Percentiles rank a stretch among this genome's conserved stretches.
These are phyloP conservation scores for Leccinum rimulosum DNA, from an alignment of 768 basidiomycete genomes.

Conservation along the genomic window DNA sequence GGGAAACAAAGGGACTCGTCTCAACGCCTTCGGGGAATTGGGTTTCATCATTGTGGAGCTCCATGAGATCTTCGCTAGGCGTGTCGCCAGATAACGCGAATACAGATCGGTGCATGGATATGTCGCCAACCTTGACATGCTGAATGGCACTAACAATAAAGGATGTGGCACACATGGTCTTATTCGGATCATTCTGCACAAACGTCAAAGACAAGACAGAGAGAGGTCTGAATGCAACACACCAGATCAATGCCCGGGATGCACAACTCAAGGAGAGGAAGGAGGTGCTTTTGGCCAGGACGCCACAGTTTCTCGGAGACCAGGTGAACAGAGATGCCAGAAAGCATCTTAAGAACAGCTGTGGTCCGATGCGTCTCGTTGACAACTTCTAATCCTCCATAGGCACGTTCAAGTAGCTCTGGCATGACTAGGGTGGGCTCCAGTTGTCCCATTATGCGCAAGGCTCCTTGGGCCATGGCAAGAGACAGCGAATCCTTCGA, in stretches of 20 bases:
- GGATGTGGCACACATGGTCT: conserved; percentile 77
- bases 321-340: conserved; percentile 72
- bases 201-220: conserved; percentile 1
- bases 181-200: conserved; percentile 70
- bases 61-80: conserved; percentile 54
- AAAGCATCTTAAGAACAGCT: conserved; percentile 82
- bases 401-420: conserved; percentile 85
- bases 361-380: conserved; percentile 96
- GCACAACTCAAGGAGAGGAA: conserved; percentile 84
- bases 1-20: conserved; percentile 31
- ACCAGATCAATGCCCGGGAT: conserved; percentile 91
- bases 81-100: conserved; percentile 52
- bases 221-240: conserved; percentile 20
- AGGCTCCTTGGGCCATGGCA: conserved; percentile 73
- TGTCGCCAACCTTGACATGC: conserved; percentile 74
- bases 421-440: conserved; percentile 89
- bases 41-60: conserved; percentile 44
- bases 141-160: conserved; percentile 75
- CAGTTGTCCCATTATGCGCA: conserved; percentile 73
- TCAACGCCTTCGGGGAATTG: conserved; percentile 51
- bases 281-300: conserved; percentile 83
- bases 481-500: conserved; percentile 81
- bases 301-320: conserved; percentile 78
- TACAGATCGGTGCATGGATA: conserved; percentile 61
- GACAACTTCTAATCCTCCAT: conserved; percentile 86